Conservation (phyloP, 1,284 basidiomycete genomes). For the Neolentinus lepideus region DNA sequence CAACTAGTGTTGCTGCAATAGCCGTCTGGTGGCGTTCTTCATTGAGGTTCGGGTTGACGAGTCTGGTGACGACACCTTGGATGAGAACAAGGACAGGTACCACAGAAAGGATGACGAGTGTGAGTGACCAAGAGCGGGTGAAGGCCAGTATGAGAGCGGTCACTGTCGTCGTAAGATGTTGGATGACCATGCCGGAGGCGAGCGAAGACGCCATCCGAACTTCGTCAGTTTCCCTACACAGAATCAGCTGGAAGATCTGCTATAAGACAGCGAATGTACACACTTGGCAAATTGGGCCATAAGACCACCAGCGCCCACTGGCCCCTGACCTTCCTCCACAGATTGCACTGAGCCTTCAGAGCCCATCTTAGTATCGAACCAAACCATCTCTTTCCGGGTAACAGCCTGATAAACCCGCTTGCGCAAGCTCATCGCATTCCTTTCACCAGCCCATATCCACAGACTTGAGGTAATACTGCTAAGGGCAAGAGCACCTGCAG, state of each 20-base stretch:
- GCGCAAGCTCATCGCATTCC: slow-evolving; percentile 67
- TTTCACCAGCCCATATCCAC: slow-evolving; percentile 89
- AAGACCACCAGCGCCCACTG: slow-evolving; percentile 82
- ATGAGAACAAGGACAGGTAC: slow-evolving; percentile 80
- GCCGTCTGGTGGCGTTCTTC: slow-evolving; percentile 65
- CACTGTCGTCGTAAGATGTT: slow-evolving; percentile 76
- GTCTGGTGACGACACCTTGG: slow-evolving; percentile 67
- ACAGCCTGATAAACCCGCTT: slow-evolving; percentile 67
- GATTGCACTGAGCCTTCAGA: slow-evolving; percentile 42
- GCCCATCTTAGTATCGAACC: slow-evolving; percentile 85
- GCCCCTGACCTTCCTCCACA: slow-evolving; percentile 38
- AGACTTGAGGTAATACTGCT: slow-evolving; percentile 71
- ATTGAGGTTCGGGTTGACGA: slow-evolving; percentile 62
- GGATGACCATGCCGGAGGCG: slow-evolving; percentile 71
- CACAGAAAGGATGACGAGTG: slow-evolving; percentile 87
- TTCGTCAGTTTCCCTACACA: slow-evolving; percentile 85
- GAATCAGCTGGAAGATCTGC: slow-evolving; percentile 1
- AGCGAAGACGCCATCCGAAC: slow-evolving; percentile 81
- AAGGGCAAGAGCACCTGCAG: slow-evolving; percentile 61
- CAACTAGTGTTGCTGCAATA: slow-evolving; percentile 70
- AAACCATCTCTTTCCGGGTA: slow-evolving; percentile 68
- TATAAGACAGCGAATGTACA: slow-evolving; percentile 23
- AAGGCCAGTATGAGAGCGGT: slow-evolving; percentile 82
- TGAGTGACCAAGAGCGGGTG: slow-evolving; percentile 72
- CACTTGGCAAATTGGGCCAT: slow-evolving; percentile 93